phyloP scores from a whole-genome alignment of 1,284 basidiomycete genomes.

The Boletus semigastroideus region DNA sequence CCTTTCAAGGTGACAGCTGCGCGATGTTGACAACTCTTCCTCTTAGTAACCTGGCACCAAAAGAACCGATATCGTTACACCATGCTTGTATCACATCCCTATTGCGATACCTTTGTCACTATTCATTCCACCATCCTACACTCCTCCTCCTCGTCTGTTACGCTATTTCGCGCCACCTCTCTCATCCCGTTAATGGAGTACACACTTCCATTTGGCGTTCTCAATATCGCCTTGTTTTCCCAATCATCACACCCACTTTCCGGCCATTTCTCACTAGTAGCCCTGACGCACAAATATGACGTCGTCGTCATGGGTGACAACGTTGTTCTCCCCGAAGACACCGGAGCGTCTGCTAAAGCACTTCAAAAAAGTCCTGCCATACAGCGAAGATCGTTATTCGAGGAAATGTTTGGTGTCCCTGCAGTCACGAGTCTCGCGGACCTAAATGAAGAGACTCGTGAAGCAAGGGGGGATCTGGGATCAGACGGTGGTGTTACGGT shows the following conservation, averaged over 20 bases:
- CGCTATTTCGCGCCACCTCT: slow-evolving; percentile 51
- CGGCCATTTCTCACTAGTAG: slow-evolving; percentile 55
- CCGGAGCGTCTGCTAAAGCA: slow-evolving; percentile 43
- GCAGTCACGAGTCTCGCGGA: slow-evolving; percentile 45
- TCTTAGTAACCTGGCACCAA: slow-evolving; percentile 60
- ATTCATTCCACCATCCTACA: slow-evolving; percentile 42
- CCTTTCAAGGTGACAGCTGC: slow-evolving; percentile 2
- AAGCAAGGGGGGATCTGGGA: slow-evolving; percentile 18
- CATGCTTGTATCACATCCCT: slow-evolving; percentile 54
- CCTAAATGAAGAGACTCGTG: slow-evolving; percentile 10
- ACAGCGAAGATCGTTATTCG: slow-evolving; percentile 66
- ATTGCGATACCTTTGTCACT: slow-evolving; percentile 55
- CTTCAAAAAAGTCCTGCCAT: slow-evolving; percentile 37
- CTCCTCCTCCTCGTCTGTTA: slow-evolving; percentile 36
- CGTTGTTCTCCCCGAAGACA: slow-evolving; percentile 39
- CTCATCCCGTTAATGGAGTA: slow-evolving; percentile 42
- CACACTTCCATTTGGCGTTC: slow-evolving; percentile 60
- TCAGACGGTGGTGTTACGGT: slow-evolving; percentile 22
- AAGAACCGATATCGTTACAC: slow-evolving; percentile 39
- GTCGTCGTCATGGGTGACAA: slow-evolving; percentile 66
- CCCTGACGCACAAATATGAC: slow-evolving; percentile 63
- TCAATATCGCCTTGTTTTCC: slow-evolving; percentile 49
- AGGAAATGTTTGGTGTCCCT: slow-evolving; percentile 81
- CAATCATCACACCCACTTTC: slow-evolving; percentile 30
- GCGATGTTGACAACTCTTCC: slow-evolving; percentile 7